Evolutionary conservation across 352 stramenopile genomes (phyloP).

Genomic region (Bremia lactucae): DNA sequence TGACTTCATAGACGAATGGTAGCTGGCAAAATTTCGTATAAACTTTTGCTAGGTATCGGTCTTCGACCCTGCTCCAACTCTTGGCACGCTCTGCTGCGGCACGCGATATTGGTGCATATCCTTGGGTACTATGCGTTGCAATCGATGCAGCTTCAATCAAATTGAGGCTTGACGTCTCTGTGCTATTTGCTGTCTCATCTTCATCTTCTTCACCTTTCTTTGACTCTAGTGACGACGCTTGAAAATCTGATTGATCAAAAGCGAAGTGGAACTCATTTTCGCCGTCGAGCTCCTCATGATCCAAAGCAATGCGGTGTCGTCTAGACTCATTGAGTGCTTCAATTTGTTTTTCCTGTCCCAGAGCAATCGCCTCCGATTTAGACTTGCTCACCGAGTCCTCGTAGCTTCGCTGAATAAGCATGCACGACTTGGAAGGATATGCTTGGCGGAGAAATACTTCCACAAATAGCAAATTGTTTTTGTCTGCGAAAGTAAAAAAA

Average conservation of each 20-base stretch:
- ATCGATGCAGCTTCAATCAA: slow-evolving; percentile 2
- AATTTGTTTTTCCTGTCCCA: slow-evolving; percentile 48
- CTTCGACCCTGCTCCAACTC: slow-evolving; percentile 77
- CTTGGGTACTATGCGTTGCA: slow-evolving; percentile 12
- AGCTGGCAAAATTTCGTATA: slow-evolving; percentile 73
- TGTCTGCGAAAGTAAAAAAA: slow-evolving; percentile 69
- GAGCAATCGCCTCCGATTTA: slow-evolving; percentile 44
- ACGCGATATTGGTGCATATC: slow-evolving; percentile 19
- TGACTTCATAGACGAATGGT: slow-evolving; percentile 76
- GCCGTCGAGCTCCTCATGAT: slow-evolving; percentile 68
- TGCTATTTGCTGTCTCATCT: slow-evolving; percentile 18
- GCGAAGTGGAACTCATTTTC: slow-evolving; percentile 75
- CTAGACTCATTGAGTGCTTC: slow-evolving; percentile 51
- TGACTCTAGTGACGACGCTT: slow-evolving; percentile 36
- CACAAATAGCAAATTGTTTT: slow-evolving; percentile 75
- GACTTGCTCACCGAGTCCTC: slow-evolving; percentile 57
- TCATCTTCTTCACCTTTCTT: slow-evolving; percentile 26
- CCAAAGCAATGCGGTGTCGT: slow-evolving; percentile 54
- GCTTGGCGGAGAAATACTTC: slow-evolving; percentile 61
- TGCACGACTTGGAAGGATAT: slow-evolving; percentile 53
- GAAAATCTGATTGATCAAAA: slow-evolving; percentile 49
- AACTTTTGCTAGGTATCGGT: slow-evolving; percentile 70
- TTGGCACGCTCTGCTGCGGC: slow-evolving; percentile 46
- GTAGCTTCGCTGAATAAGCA: slow-evolving; percentile 70
- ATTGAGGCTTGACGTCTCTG: not conserved